These are phyloP conservation scores for Pyrus betulifolia DNA, from an alignment of 306 rosid species.

Conservation along the genomic window DNA sequence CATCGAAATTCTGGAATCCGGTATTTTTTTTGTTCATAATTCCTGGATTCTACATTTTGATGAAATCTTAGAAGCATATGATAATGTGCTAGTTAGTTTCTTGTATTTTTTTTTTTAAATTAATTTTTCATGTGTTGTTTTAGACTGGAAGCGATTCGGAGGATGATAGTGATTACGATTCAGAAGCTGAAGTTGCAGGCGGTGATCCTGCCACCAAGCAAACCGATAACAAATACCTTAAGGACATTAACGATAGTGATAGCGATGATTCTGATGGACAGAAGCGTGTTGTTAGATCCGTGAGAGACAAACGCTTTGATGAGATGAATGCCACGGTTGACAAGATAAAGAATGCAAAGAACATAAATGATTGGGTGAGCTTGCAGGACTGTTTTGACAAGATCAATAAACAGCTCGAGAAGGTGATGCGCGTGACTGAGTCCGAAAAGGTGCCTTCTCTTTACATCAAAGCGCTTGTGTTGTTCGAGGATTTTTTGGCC, in stretches of 20 bases:
- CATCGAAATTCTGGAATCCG: constrained; percentile 42
- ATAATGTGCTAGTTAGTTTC: background rate
- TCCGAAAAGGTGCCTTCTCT: constrained; percentile 59
- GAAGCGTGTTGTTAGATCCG: constrained; percentile 56
- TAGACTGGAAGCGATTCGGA: constrained; percentile 69
- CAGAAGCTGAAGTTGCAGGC: constrained; percentile 23
- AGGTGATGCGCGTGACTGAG: constrained; percentile 68
- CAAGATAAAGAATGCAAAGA: constrained; percentile 77
- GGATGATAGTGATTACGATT: constrained; percentile 47
- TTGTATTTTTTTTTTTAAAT: background rate
- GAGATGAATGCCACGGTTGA: constrained; percentile 66
- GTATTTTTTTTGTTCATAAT: constrained; percentile 2
- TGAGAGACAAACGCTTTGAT: constrained; percentile 65
- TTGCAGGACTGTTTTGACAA: constrained; percentile 81
- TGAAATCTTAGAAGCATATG: background rate
- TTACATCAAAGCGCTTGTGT: constrained; percentile 64
- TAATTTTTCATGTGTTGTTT: background rate
- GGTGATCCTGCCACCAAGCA: constrained; percentile 30
- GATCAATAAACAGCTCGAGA: constrained; percentile 73
- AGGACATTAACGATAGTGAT: constrained; percentile 32
- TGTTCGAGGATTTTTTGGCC: constrained; percentile 61
- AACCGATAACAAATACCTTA: constrained; percentile 23
- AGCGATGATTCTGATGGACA: constrained; percentile 57
- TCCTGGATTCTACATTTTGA: background rate
- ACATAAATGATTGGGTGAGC: constrained; percentile 84